Conservation (phyloP, 1,139 yeast genomes). For the Pichia cactophila region DNA sequence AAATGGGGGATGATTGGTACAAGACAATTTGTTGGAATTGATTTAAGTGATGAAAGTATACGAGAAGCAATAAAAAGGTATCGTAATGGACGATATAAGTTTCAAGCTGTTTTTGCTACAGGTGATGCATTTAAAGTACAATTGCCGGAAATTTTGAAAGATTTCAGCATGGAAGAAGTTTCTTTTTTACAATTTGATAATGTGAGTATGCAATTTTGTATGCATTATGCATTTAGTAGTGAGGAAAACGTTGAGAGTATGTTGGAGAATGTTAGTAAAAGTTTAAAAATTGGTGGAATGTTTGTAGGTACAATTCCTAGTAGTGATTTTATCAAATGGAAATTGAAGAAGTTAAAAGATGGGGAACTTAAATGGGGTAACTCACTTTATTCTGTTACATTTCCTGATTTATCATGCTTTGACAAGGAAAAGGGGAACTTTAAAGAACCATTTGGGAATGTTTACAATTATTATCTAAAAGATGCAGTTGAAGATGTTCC, state of each 20-base stretch:
- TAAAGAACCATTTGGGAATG: constrained; percentile 73
- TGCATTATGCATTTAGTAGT: constrained; percentile 89
- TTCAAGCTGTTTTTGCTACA: constrained; percentile 75
- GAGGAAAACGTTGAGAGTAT: constrained; percentile 72
- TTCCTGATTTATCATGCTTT: constrained; percentile 37
- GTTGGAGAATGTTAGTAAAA: constrained; percentile 66
- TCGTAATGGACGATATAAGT: constrained; percentile 44
- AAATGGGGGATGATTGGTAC: constrained; percentile 77
- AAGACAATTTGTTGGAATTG: constrained; percentile 80
- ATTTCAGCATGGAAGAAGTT: constrained; percentile 40
- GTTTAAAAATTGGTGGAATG: constrained; percentile 72
- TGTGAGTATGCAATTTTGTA: constrained; percentile 83
- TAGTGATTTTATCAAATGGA: constrained; percentile 70
- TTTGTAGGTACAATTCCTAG: constrained; percentile 95
- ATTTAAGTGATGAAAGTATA: constrained; percentile 83
- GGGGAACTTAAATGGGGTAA: constrained; percentile 75
- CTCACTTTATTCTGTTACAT: constrained; percentile 69
- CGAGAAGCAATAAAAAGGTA: constrained; percentile 78
- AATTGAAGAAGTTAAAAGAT: constrained; percentile 42
- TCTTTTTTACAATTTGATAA: constrained; percentile 72
- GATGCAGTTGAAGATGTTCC: constrained; percentile 98
- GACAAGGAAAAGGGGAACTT: constrained; percentile 66
- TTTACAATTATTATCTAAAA: constrained; percentile 69
- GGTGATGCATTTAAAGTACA: constrained; percentile 82
- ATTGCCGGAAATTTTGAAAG: constrained; percentile 61